Percentiles rank a stretch among this genome's conserved stretches.
phyloP scores from a whole-genome alignment of 129 eudicot genomes.

The Tagetes patula region DNA sequence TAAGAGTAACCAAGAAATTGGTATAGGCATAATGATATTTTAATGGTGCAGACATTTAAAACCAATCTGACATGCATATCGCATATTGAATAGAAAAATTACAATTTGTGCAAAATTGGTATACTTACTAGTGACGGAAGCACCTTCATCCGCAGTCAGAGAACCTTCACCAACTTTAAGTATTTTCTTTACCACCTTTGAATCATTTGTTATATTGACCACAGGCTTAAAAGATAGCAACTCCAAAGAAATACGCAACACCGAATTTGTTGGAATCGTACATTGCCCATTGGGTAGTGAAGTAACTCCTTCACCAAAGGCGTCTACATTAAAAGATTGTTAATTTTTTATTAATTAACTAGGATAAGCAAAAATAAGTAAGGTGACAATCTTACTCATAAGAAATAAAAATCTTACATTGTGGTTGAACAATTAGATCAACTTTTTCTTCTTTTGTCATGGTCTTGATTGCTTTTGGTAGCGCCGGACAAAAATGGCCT shows the following conservation, averaged over 20 bases:
- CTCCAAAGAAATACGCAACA: slow-evolving; percentile 42
- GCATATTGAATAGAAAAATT: background rate
- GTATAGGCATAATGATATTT: background rate
- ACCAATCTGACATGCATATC: background rate
- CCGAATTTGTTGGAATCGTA: slow-evolving; percentile 45
- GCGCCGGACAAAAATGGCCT: slow-evolving; percentile 70
- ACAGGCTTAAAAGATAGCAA: slow-evolving; percentile 55
- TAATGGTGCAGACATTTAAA: background rate
- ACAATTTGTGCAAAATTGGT: background rate
- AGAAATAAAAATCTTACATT: slow-evolving; percentile 42
- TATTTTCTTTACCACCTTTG: slow-evolving; percentile 60
- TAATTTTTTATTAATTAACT: background rate
- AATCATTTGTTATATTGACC: slow-evolving; percentile 50
- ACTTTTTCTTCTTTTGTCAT: slow-evolving; percentile 68
- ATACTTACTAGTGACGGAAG: slow-evolving; percentile 56
- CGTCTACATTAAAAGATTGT: slow-evolving; percentile 40
- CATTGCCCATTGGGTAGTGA: slow-evolving; percentile 18
- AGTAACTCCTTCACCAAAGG: slow-evolving; percentile 37
- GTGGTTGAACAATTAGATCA: slow-evolving; percentile 58
- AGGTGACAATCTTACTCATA: background rate
- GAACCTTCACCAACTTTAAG: slow-evolving; percentile 60
- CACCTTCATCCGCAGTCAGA: slow-evolving; percentile 60
- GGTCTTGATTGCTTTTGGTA: slow-evolving; percentile 66
- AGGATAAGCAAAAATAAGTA: background rate
- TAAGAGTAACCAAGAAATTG: background rate